Evolutionary conservation across 768 basidiomycete genomes (phyloP), one percentile per base, ranked within the genome.

Genomic region (Xerocomellus amylosporus): DNA sequence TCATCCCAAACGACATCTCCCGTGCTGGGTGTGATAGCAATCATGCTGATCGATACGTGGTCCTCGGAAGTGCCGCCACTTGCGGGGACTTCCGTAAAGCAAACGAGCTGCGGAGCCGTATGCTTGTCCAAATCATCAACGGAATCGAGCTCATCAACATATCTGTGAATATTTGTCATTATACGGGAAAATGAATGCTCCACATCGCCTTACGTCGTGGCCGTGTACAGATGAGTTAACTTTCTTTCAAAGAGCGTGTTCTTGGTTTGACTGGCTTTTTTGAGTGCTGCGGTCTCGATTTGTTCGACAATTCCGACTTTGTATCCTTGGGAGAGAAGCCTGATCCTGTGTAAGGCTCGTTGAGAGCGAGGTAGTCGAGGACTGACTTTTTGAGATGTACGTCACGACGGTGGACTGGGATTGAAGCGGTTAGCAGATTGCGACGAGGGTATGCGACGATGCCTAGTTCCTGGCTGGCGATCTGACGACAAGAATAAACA

Each of bases 1-100:
- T 90, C 84, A 64, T 99, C 96, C 84, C 92, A 98, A 3, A 93
- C 74, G 3, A 99, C 88, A 59, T 97, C 95, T 2, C 96, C 96
- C 0, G 93, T 97, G 44, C 85, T 85, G 1, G 94, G 91, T 53
- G 85, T 84, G 15, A 97, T 84, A 15, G 83, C 81, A 33, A 98
- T 78, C 71, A 98, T 76, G 8, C 86, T 86, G 38, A 98, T 78
- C 2, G 63, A 72, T 5, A 83, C 79, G 47, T 77, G 62, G 5
- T 63, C 69, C 24, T 59, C 64, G 15, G 45, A 48, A 30, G 46
- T 28, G 26, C 48, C 48, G 2, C 69, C 26, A 9, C 39, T 51
- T 61, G 58, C 30, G 2, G 56, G 46, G 36, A 52, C 45, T 60
- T 93, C 87, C 43, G 89, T 85, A 19, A 98, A 63, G 46, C 92